These are phyloP conservation scores for Rhodocollybia butyracea DNA, from an alignment of 768 basidiomycete species.

Conservation along the genomic window DNA sequence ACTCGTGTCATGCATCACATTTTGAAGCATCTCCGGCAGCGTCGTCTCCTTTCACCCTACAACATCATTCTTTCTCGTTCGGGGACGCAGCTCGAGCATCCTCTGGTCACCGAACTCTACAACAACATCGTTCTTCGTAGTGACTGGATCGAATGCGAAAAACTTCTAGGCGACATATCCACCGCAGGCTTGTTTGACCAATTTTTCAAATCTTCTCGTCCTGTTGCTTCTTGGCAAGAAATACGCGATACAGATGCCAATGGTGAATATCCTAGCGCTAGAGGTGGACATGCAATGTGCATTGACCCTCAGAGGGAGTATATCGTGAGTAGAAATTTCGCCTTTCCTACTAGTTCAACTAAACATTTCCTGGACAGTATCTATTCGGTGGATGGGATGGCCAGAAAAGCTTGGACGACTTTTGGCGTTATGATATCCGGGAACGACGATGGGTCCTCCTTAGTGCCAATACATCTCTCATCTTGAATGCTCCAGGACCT, in stretches of 20 bases:
- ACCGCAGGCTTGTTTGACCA: slow-evolving; percentile 58
- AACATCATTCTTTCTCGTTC: slow-evolving; percentile 53
- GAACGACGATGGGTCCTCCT: slow-evolving; percentile 61
- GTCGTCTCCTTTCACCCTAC: slow-evolving; percentile 66
- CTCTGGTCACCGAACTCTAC: slow-evolving; percentile 64
- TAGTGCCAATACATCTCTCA: slow-evolving; percentile 49
- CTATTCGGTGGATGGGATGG: slow-evolving; percentile 83
- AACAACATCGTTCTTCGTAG: slow-evolving; percentile 63
- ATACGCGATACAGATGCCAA: slow-evolving; percentile 59
- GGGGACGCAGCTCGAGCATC: slow-evolving; percentile 62
- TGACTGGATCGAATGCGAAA: slow-evolving; percentile 57
- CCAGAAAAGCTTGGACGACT: slow-evolving; percentile 67
- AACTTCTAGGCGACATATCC: slow-evolving; percentile 46
- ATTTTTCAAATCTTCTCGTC: slow-evolving; percentile 55
- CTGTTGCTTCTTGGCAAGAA: slow-evolving; percentile 59
- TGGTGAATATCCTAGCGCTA: slow-evolving; percentile 60
- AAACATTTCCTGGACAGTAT: slow-evolving; percentile 31
- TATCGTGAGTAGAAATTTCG: slow-evolving; percentile 29
- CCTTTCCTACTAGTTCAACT: not conserved
- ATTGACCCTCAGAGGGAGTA: slow-evolving; percentile 59
- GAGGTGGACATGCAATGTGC: slow-evolving; percentile 83
- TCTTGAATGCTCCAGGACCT: slow-evolving; percentile 64
- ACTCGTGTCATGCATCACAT: slow-evolving; percentile 61
- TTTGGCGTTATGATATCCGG: slow-evolving; percentile 69
- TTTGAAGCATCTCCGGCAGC: slow-evolving; percentile 74